phyloP scores from a whole-genome alignment of 805 yeast species.

The Ogataea polymorpha region DNA sequence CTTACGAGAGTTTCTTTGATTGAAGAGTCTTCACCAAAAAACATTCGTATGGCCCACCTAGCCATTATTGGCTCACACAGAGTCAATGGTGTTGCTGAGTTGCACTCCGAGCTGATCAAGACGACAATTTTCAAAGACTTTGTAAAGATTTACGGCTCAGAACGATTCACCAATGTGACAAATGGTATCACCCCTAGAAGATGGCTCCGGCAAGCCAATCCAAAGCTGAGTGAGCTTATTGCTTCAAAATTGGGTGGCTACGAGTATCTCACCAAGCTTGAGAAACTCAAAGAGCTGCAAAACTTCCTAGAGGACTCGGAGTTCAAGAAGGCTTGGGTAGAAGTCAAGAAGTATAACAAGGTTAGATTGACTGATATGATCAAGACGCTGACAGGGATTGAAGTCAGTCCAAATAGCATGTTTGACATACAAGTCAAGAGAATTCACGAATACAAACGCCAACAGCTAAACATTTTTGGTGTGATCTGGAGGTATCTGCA shows the following conservation, averaged over 20 bases:
- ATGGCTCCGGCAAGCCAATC: conserved; percentile 94
- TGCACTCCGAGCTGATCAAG: conserved; percentile 86
- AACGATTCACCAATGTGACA: conserved; percentile 87
- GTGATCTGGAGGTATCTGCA: conserved; percentile 77
- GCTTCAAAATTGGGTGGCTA: conserved; percentile 67
- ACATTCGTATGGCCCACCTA: conserved; percentile 86
- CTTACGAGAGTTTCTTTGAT: conserved; percentile 74
- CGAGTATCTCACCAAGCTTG: conserved; percentile 65
- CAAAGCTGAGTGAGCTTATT: conserved; percentile 71
- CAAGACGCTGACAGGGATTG: conserved; percentile 56
- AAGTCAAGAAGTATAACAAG: conserved; percentile 69
- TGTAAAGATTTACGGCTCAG: conserved; percentile 75
- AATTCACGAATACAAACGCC: conserved; percentile 94
- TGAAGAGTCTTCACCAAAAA: conserved; percentile 78
- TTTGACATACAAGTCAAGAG: conserved; percentile 93
- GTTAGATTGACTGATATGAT: conserved; percentile 62
- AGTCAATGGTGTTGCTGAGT: conserved; percentile 94
- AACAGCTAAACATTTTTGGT: conserved; percentile 88
- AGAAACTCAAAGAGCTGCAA: conserved; percentile 63
- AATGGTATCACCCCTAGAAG: conserved; percentile 96
- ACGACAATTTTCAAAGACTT: conserved; percentile 90
- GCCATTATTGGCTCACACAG: conserved; percentile 91
- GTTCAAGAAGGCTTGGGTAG: conserved; percentile 69
- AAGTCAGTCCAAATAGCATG: conserved; percentile 67
- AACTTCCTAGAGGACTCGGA: conserved; percentile 62